Base-by-base conservation (phyloP, 202 grass and related monocot genomes). In the Panicum hallii region DNA sequence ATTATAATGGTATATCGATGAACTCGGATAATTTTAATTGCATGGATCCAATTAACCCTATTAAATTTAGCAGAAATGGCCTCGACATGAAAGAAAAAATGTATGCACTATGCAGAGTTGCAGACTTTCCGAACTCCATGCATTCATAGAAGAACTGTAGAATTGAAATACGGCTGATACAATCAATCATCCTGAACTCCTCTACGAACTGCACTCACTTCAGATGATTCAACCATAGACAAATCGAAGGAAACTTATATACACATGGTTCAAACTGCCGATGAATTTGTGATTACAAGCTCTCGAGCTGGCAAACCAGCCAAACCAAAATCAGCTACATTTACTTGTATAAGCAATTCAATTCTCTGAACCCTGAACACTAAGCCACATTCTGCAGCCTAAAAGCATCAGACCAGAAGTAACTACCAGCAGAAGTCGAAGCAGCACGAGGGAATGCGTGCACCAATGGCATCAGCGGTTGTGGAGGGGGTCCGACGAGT, bases 401-500 rank as follows among this genome's bases (percentile, higher is more conserved):
- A 62, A 9, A 79, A 23, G 47, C 11, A 67, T 26, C 5, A 32
- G 57, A 46, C 9, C 36, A 75, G 62, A 79, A 70, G 16, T 36
- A 20, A 73, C 47, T 52, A 53, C 17, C 53, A 43, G 63, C n/a
- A 58, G 20, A 56, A 23, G 58, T 7, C 16, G 15, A 60, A 79
- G 26, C 55, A 43, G 38, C 22, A 75, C 36, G 23, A 42, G 45
- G 8, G 3, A 7, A 45, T 22, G 20, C 34, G 19, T 9, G 49
- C 5, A 54, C 26, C 56, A 5, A 19, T 1, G 2, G 2, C 41
- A 4, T 38, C 90, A 94, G 47, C 94, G 94, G 68, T 97, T 94
- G 87, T 97, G 94, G 30, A 94, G 91, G 54, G 94, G 94, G 75
- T 94, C 94, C 6, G 94, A 92, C 47, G 87, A 87, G 80, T 92